Evolutionary conservation across 2,329 filamentous ascomycete genomes (phyloP), one percentile per base, ranked within the genome.

Genomic region (Cercospora sp.): DNA sequence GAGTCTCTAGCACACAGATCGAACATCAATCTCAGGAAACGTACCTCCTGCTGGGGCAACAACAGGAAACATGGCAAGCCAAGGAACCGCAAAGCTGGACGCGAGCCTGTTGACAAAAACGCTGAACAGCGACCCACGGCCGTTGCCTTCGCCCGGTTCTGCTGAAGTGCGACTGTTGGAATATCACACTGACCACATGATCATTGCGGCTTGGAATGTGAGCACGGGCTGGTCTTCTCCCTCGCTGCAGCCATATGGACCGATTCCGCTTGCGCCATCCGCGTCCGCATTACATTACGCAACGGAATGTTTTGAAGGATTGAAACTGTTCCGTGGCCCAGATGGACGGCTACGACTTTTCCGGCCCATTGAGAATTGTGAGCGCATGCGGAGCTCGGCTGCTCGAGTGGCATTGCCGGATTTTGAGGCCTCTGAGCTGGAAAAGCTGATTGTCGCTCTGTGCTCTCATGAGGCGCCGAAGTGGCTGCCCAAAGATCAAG

Each of bases 261-360:
- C 91, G 13, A 82, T 96, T 65, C 85, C 86, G 68, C 87, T 96
- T 73, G 89, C 92, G 82, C 92, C 92, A 40, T 93, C 91, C 4
- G 91, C 92, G 8, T 91, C 89, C 2, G 88, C 89, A 69, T 85
- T 96, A 69, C 92, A 96, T 84, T 96, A 95, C 80, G 92, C 92
- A 18, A 95, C 92, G 59, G 90, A 94, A 81, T 96, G 92, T 79
- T 96, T 96, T 81, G 92, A 96, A 81, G 92, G 92, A 18, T 85
- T 89, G 83, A 96, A 96, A 81, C 87, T 87, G 58, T 87, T 87
- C 77, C 90, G 87, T 76, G 81, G 88, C 78, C 86, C 71, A 3
- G 90, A 94, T 78, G 90, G 89, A 75, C 87, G 85, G 75, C 85
- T 93, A 65, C 89, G 91, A 70, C 83, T 93, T 66, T 94, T 94